Base-by-base conservation (phyloP, 2,329 filamentous ascomycete species). In the Septoria linicola region DNA sequence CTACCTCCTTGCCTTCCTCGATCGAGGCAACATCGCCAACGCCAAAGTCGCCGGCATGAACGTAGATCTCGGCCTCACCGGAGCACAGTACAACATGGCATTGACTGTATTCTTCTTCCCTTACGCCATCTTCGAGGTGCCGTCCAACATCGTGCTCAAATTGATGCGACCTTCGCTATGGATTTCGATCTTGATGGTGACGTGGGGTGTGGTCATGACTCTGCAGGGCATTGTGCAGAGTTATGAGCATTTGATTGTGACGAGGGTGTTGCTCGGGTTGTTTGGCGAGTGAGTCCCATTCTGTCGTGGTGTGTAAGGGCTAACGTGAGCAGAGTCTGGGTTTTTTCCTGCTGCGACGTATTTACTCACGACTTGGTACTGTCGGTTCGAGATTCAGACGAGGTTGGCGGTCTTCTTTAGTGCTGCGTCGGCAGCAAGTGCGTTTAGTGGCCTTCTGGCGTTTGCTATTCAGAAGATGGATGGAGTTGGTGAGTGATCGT, bases 1-100 rank as follows among this genome's bases (percentile, higher is more conserved):
- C 16, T 83, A 83, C 55, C 68, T 83, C 69, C 68, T 79, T 8
- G 77, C 76, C 42, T 81, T 82, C 66, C 66, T 79, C 27, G 76
- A 78, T 60, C 69, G 46, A 35, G 35, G 74, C 35, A 61, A 61
- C 20, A 60, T 60, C 37, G 60, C 59, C 20, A 63, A 63, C 44
- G 61, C 59, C 13, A 49, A 55, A n/a, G 55, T 63, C 13, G 51
- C 58, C 43, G 60, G 60, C 25, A 59, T 77, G n/a, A 71, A 73
- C 43, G 59, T 70, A 7, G 75, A 77, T 45, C 63, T 75, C n/a
- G 61, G 67, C 14, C 65, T 75, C 59, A 64, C 62, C 3, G 70
- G 71, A 2, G 69, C 65, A 14, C 63, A 71, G 46, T 72, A 69
- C 57, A 67, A 70, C 45, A 68, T 67, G 14, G 66, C 66, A 23